Base-by-base conservation (phyloP, 2,329 filamentous ascomycete genomes). In the Hysterium pulicare region DNA sequence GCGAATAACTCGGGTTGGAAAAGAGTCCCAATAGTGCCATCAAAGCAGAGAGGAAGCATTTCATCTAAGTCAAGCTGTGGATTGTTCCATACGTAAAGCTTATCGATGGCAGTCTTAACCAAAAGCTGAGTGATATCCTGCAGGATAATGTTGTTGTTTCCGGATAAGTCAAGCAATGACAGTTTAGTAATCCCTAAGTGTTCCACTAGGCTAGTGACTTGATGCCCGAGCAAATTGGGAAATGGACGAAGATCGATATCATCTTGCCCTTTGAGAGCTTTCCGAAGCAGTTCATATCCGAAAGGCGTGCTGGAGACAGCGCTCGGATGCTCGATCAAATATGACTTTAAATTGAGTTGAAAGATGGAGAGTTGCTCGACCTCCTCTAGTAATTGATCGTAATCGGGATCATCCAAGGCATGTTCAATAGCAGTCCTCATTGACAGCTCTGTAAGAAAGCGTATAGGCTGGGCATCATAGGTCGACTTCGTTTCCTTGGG, bases 301-400 rank as follows among this genome's bases (percentile, higher is more conserved):
- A 22, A 41, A 19, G 24, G 24, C 4, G 22, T 9, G 21, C 13
- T 16, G n/a, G 6, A 24, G 15, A 41, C 43, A 8, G 38, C 38
- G 11, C 21, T 30, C 3, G 38, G 37, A 17, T 41, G 21, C 9
- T 15, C 2, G 19, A 7, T 5, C 3, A 45, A 24, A 22, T 35
- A 40, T 10, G 5, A 17, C 11, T 32, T 19, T 7, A 41, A 16
- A 8, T 6, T 16, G 10, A 38, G 31, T 15, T 28, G 21, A 28
- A 44, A 47, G 22, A 15, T 13, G 5, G 35, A 41, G 13, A 47
- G 37, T 16, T 33, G 13, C 35, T 44, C 44, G 2, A 41, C 39
- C 3, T 38, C 24, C 8, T 35, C 23, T 7, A 21, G 30, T 5
- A 32, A 20, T 6, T 31, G 19, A n/a, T 44, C 41, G 3, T 37